Base-by-base conservation (phyloP, 768 basidiomycete species). In the Mrakia frigida region DNA sequence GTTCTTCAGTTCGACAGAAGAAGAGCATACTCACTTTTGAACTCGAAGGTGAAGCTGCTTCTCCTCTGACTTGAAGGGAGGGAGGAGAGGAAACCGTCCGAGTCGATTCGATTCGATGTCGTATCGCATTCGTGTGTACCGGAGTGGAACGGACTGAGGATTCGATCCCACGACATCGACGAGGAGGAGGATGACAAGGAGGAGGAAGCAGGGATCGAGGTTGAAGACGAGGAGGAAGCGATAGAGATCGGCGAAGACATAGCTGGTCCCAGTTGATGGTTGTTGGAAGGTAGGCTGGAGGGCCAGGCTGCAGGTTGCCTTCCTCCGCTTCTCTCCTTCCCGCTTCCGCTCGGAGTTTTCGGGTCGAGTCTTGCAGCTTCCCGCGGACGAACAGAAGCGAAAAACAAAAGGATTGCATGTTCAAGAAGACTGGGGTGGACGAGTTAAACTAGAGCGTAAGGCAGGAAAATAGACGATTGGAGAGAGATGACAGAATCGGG, bases 91-190 rank as follows among this genome's bases (percentile, higher is more conserved):
- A 23, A 23, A 41, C 35, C 65, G 3, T 39, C 65, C 21, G 65
- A 39, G n/a, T 39, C 65, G 39, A 68, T 23, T 41, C 65, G 35
- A n/a, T 43, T 9, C 7, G 25, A n/a, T n/a, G n/a, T 25, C 14
- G 35, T 39, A 9, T 37, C 35, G 65, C 43, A 18, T 13, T 35
- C 35, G 21, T 68, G 65, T 3, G 65, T 68, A 0, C 65, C 65
- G 6, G 35, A 2, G 6, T 35, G 25, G 37, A 68, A 68, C 3
- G 65, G 65, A 23, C 14, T 9, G 39, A 68, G 39, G 65, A 68
- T 43, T 25, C 65, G 65, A 41, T 68, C 65, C 65, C 65, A 68
- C 21, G 63, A 65, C 21, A 31, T 28, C 16, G 63, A 65, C 16
- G 63, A 31, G 10, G 63, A 37, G 33, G 63, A 65, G 33, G 63